A percentile compares a stretch with the other conserved stretches of the same genome.
Conservation (phyloP, 495 filamentous ascomycete genomes). For the Tetracladium setigerum region DNA sequence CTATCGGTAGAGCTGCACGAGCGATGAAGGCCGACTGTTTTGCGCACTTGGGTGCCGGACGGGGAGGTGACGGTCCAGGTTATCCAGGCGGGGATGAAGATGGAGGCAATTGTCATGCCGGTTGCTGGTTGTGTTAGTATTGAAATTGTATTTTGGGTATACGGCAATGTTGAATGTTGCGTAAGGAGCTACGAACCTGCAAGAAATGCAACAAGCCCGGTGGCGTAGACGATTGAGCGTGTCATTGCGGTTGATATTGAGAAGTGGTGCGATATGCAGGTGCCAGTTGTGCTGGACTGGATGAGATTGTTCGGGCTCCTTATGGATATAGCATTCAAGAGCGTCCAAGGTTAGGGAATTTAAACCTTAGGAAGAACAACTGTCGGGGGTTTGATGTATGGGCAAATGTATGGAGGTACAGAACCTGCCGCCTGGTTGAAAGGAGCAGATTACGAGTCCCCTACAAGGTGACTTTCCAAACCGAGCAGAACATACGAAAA, state of each 20-base stretch:
- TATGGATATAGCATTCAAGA: too few relatives aligned
- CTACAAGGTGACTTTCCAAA: too few relatives aligned
- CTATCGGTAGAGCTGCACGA: constrained; percentile 52
- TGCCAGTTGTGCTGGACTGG: too few relatives aligned
- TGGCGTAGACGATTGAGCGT: constrained; percentile 38
- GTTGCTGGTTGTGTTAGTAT: constrained; percentile 48
- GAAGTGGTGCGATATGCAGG: too few relatives aligned
- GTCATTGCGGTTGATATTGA: constrained; percentile 23
- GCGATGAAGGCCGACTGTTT: constrained; percentile 72
- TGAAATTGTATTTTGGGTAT: not conserved
- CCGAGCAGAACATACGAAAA: too few relatives aligned
- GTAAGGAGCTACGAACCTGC: constrained; percentile 31
- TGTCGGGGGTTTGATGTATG: too few relatives aligned
- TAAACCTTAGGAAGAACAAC: too few relatives aligned
- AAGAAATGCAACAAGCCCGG: constrained; percentile 42
- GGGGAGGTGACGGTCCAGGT: constrained; percentile 55
- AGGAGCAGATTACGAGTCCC: too few relatives aligned
- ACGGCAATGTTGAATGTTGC: not conserved
- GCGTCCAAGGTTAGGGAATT: too few relatives aligned
- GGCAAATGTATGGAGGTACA: too few relatives aligned
- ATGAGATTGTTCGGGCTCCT: too few relatives aligned
- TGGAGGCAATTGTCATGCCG: constrained; percentile 65
- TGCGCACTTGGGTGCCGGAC: constrained; percentile 43
- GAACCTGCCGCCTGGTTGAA: too few relatives aligned
- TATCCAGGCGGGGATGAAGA: constrained; percentile 74